Percentiles rank a stretch among this genome's conserved stretches.
Conservation (phyloP, 1,284 basidiomycete species). For the Puccinia novopanici region DNA sequence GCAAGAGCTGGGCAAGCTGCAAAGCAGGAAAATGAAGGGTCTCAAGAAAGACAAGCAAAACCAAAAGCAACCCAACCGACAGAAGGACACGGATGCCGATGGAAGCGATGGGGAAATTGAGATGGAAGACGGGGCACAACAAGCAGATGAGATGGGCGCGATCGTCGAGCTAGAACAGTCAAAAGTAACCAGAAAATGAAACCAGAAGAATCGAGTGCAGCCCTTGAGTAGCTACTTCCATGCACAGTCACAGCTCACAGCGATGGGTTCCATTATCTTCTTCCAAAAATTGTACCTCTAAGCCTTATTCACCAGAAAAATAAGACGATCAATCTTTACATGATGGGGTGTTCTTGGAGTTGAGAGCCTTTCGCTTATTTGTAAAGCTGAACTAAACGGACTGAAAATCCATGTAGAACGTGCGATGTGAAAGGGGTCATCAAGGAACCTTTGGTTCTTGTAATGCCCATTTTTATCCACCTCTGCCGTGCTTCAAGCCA, state of each 20-base stretch:
- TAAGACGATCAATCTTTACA: too few relatives aligned
- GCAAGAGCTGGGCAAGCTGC: constrained; percentile 83
- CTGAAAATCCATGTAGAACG: too few relatives aligned
- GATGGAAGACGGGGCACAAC: neutral
- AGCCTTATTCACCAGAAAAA: too few relatives aligned
- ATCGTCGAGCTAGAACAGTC: constrained; percentile 35
- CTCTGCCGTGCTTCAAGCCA: too few relatives aligned
- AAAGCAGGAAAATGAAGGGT: constrained; percentile 90
- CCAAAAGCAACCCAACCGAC: neutral
- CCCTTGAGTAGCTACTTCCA: neutral
- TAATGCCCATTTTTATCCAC: too few relatives aligned
- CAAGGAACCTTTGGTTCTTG: too few relatives aligned
- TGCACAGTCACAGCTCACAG: neutral
- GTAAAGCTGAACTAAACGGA: too few relatives aligned
- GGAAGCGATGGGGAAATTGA: too few relatives aligned
- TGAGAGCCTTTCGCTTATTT: too few relatives aligned
- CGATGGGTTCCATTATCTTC: neutral
- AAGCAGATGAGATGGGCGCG: constrained; percentile 39
- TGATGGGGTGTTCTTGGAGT: too few relatives aligned
- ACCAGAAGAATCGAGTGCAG: neutral
- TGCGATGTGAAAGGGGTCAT: too few relatives aligned
- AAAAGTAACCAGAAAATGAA: constrained; percentile 22
- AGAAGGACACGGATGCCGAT: constrained; percentile 12
- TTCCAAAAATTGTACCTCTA: neutral
- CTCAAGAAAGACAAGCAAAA: constrained; percentile 64